These are phyloP conservation scores for Oryza coarctata DNA, from an alignment of 176 grass and related monocot species.

Conservation along the genomic window DNA sequence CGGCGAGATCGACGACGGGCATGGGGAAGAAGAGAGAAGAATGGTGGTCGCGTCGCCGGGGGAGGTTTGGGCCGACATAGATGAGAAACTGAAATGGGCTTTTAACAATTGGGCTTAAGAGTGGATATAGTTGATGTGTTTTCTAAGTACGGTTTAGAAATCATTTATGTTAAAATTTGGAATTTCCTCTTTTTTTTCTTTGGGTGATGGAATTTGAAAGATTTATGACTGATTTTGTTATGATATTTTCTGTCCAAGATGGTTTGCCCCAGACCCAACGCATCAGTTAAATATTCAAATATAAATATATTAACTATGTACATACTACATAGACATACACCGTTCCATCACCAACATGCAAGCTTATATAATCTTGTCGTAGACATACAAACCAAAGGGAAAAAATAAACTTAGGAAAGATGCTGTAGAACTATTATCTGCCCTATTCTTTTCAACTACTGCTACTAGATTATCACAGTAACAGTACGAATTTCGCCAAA, in stretches of 20 bases:
- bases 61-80: background rate
- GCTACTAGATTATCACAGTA: too few relatives aligned
- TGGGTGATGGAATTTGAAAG: too few relatives aligned
- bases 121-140: background rate
- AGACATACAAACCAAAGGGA: too few relatives aligned
- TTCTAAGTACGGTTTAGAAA: background rate
- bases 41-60: background rate
- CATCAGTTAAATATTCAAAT: background rate
- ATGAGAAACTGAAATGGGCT: background rate
- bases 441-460: too few relatives aligned
- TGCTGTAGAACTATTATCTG: too few relatives aligned
- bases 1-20: background rate
- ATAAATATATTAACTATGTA: background rate
- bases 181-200: too few relatives aligned
- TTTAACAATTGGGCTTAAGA: background rate
- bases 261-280: constrained; percentile 21
- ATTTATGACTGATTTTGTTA: too few relatives aligned
- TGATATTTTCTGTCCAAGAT: background rate
- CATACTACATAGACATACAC: too few relatives aligned
- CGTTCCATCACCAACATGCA: background rate
- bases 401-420: too few relatives aligned
- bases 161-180: too few relatives aligned
- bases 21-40: background rate
- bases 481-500: too few relatives aligned
- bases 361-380: background rate